Base-by-base conservation (phyloP, 768 basidiomycete species). In the Pisolithus marmoratus region DNA sequence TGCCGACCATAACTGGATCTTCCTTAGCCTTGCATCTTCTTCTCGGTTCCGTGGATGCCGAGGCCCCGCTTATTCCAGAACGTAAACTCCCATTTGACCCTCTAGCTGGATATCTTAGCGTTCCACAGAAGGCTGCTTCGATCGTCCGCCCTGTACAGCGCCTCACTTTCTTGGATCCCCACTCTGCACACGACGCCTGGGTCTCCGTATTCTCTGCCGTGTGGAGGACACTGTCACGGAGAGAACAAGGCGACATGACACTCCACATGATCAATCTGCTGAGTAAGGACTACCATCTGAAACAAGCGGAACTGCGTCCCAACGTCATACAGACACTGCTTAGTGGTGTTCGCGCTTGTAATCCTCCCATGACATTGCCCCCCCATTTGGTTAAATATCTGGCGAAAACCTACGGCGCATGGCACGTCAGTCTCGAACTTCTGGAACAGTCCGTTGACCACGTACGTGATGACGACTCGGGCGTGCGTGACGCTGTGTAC, bases 321-420 rank as follows among this genome's bases (percentile, higher is more conserved):
- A 98, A 98, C 64, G 81, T 95, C 53, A 82, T 98, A 43, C 88
- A 96, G 64, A 93, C 93, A 0, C 75, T 99, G 26, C 83, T 99
- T 22, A 79, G 80, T 19, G 91, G 91, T 1, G 77, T 90, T 38
- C 83, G 90, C 38, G 81, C 85, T n/a, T 96, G 94, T 65, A 81
- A 76, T 8, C 92, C 94, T 5, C 80, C 88, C 0, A 86, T 96
- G 78, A 83, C 81, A 27, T 77, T 99, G 2, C 96, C 96, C 8
- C 94, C 96, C 11, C 89, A 95, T 61, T 82, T 99, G 34, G 79
- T 97, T 59, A 97, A 97, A 65, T 99, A 94, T 65, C 83, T 98
- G 31, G 92, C 90, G 17, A 96, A 97, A 71, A 91, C 91, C 0
- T 99, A 89, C 67, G 86, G 91, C 37, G 90, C 90, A n/a, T 98